phyloP scores from a whole-genome alignment of 2,329 filamentous ascomycete genomes.

The Calonectria leucothoes region DNA sequence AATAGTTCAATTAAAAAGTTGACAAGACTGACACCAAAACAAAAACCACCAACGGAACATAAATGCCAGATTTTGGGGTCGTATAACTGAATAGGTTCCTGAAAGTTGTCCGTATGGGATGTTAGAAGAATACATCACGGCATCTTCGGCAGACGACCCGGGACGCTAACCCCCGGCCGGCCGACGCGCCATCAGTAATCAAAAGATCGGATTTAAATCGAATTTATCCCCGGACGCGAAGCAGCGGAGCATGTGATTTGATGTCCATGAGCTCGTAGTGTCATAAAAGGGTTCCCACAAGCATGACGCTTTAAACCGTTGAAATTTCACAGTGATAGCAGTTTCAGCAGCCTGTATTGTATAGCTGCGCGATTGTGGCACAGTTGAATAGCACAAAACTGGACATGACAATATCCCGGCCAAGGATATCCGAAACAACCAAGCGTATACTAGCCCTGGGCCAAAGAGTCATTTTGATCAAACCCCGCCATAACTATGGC shows the following conservation, averaged over 20 bases:
- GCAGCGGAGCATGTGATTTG: background rate
- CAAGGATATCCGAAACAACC: background rate
- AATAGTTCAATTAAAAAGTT: background rate
- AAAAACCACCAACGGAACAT: background rate
- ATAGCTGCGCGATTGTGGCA: background rate
- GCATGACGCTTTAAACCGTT: background rate
- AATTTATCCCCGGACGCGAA: background rate
- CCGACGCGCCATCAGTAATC: background rate
- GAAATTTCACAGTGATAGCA: background rate
- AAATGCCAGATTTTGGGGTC: background rate
- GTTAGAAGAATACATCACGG: background rate
- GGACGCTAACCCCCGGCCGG: background rate
- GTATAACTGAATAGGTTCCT: background rate
- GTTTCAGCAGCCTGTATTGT: background rate
- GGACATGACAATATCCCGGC: background rate
- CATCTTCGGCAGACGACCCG: background rate
- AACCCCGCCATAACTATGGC: conserved; percentile 45
- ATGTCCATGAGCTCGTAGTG: background rate
- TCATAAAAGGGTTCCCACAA: background rate
- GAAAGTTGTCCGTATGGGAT: background rate
- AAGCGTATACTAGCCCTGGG: background rate
- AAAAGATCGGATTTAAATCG: background rate
- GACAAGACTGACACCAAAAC: background rate
- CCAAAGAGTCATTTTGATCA: background rate
- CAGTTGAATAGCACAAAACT: background rate